Evolutionary conservation across 352 stramenopile genomes (phyloP).

Genomic region (Pythium coloratum): DNA sequence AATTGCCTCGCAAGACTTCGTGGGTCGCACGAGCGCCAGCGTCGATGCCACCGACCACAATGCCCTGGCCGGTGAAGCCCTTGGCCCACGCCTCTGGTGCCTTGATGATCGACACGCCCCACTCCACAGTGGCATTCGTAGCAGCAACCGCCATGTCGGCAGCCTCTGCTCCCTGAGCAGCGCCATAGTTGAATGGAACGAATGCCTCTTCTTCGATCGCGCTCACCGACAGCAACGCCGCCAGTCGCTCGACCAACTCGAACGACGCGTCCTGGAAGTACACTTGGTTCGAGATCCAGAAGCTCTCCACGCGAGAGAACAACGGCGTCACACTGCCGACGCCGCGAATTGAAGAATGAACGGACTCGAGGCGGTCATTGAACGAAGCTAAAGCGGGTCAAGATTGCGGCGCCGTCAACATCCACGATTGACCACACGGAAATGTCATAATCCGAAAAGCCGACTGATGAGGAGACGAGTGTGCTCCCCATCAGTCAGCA

Average conservation of each 20-base stretch:
- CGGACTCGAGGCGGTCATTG: too few relatives aligned
- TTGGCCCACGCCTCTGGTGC: slow-evolving; percentile 24
- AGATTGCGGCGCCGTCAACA: too few relatives aligned
- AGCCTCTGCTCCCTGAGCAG: background rate
- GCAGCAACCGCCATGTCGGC: background rate
- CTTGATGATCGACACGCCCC: slow-evolving; percentile 22
- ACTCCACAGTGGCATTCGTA: slow-evolving; percentile 10
- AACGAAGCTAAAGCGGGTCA: too few relatives aligned
- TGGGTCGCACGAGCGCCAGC: slow-evolving; percentile 31
- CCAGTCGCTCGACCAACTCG: slow-evolving; percentile 14
- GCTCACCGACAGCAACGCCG: background rate
- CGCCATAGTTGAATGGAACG: background rate
- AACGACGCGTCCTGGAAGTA: slow-evolving; percentile 4
- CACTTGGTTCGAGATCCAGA: slow-evolving; percentile 10
- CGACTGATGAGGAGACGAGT: too few relatives aligned
- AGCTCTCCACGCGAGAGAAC: background rate
- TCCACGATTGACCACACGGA: too few relatives aligned
- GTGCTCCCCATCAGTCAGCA: too few relatives aligned
- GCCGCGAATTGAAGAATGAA: too few relatives aligned
- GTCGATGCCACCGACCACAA: slow-evolving; percentile 33
- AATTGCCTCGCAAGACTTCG: slow-evolving; percentile 14
- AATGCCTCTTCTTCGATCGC: background rate
- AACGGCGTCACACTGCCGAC: background rate
- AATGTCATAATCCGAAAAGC: too few relatives aligned
- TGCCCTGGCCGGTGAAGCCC: slow-evolving; percentile 24